Base-by-base conservation (phyloP, 148 eudicot species). In the Chenopodium album region DNA sequence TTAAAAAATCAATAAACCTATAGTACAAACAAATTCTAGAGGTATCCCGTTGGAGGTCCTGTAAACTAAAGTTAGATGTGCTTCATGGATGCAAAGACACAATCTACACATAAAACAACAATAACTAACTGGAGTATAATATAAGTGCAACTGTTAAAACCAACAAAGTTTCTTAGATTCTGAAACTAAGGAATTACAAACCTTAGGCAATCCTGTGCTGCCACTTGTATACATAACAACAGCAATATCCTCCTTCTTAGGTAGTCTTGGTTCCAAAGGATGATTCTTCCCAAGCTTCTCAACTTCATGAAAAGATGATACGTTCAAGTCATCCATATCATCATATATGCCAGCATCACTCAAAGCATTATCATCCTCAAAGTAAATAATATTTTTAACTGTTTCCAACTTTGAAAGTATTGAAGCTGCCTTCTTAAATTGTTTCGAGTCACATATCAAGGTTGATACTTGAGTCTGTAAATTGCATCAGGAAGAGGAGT, bases 191-290 rank as follows among this genome's bases (percentile, higher is more conserved):
- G 60, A 47, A 47, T 1, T 77, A 84, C 88, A 46, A 77, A 91
- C 97, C 99, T 95, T 95, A n/a, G 99, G 99, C 77, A 93, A 81
- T 82, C 95, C 99, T 9, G 99, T 93, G 86, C 99, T 95, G 78
- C 99, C 98, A 90, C 99, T 95, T 44, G 98, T 95, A 85, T 95
- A 95, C 99, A 95, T 95, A 75, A 95, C 78, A 78, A 95, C 98
- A 62, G 99, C 99, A 87, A 95, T 84, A 83, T 95, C 98, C 64
- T 84, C 87, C 85, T 95, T 92, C 82, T 91, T 84, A 76, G 99
- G 99, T 69, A 94, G 79, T 76, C 87, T 87, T 83, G 99, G 89
- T 44, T 48, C 82, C 80, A 83, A 71, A 80, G 95, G 89, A 85
- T 80, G 81, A 62, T 82, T 86, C 82, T 85, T 89, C 80, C 99